Percentiles rank a stretch among this genome's conserved stretches.
Evolutionary conservation across 495 filamentous ascomycete species (phyloP).

Genomic region (Neurospora sp.): DNA sequence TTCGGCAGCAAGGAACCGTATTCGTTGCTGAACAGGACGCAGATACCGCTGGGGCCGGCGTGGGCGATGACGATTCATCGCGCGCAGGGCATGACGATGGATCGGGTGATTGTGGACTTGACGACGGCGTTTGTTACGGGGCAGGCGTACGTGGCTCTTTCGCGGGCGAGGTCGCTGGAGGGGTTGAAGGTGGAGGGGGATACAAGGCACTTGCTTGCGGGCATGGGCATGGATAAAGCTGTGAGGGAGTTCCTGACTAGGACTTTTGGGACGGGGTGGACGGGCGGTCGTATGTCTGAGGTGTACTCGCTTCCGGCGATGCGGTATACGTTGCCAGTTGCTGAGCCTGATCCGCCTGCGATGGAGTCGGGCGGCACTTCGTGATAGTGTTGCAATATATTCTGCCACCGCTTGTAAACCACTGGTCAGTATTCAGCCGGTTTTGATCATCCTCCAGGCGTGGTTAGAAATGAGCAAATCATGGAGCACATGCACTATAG

Average conservation of each 20-base stretch:
- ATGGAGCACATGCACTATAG: neutral
- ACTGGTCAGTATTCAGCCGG: neutral
- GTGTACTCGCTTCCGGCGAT: no score
- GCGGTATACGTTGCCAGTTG: no score
- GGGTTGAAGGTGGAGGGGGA: constrained; percentile 48
- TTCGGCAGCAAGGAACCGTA: constrained; percentile 34
- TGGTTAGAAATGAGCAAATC: neutral
- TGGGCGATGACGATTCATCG: constrained; percentile 96
- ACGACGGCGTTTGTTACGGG: constrained; percentile 83
- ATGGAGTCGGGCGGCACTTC: no score
- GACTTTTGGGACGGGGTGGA: no score
- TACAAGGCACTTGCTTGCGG: constrained; percentile 12
- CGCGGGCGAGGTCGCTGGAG: constrained; percentile 66
- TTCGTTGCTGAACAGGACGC: constrained; percentile 65
- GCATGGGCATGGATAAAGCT: constrained; percentile 8
- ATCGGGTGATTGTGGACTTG: constrained; percentile 82
- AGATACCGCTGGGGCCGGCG: constrained; percentile 76
- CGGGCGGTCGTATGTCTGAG: no score
- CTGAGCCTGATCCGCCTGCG: no score
- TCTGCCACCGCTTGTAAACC: no score
- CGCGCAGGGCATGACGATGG: constrained; percentile 86
- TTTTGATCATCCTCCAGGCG: neutral
- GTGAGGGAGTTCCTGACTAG: constrained; percentile 13
- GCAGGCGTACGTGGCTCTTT: constrained; percentile 71
- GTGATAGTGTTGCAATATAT: no score